Percentiles rank a stretch among this genome's conserved stretches.
Conservation (phyloP, 495 filamentous ascomycete species). For the Neurospora cerealis region DNA sequence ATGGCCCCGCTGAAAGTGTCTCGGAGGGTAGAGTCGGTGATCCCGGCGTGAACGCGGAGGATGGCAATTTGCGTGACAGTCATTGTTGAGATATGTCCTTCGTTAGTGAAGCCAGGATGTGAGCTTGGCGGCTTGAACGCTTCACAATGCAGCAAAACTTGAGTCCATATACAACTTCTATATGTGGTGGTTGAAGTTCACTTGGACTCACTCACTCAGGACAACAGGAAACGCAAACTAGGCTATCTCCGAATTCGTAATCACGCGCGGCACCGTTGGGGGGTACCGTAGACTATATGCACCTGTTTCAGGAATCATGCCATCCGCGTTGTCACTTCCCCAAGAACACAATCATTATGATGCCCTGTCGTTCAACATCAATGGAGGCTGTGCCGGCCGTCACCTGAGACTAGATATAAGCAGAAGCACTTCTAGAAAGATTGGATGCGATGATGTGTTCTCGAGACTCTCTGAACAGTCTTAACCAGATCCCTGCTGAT, state of each 20-base stretch:
- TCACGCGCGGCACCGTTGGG: neutral
- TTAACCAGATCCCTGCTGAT: neutral
- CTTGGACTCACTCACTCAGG: neutral
- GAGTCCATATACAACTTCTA: neutral
- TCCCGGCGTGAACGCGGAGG: constrained; percentile 24
- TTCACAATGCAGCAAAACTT: neutral
- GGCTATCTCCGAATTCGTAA: neutral
- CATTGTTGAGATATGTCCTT: constrained; percentile 23
- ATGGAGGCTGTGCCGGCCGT: neutral
- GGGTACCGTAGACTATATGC: neutral
- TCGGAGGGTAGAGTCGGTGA: constrained; percentile 15
- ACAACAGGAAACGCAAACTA: neutral
- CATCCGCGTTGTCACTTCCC: neutral
- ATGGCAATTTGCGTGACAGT: constrained; percentile 44
- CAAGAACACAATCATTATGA: neutral
- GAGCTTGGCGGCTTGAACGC: neutral
- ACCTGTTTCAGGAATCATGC: neutral
- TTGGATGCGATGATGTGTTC: neutral
- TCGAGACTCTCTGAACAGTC: neutral
- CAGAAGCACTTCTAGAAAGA: neutral
- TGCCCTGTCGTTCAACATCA: neutral
- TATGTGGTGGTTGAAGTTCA: neutral
- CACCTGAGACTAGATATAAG: neutral
- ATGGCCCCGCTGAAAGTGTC: constrained; percentile 18
- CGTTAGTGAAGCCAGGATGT: neutral